Conservation (phyloP, 1,284 basidiomycete genomes). For the Baeospora myosura region DNA sequence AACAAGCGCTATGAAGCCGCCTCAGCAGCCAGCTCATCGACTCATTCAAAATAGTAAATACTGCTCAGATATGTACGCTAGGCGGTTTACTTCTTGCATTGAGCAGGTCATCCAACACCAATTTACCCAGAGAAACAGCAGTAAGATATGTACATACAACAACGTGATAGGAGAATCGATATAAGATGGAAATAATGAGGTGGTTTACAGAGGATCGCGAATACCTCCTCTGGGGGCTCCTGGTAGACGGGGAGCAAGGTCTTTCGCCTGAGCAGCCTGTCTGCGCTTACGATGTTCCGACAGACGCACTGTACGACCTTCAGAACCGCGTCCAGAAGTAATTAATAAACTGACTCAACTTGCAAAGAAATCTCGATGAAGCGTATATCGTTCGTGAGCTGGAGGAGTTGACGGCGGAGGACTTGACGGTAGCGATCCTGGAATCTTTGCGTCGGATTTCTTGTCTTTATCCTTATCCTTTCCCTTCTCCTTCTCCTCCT, state of each 20-base stretch:
- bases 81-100: too few species aligned
- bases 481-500: constrained; percentile 22
- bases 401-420: constrained; percentile 23
- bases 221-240: constrained; percentile 31
- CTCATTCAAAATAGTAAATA: too few species aligned
- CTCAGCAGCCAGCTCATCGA: too few species aligned
- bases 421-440: constrained; percentile 22
- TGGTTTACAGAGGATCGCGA: too few species aligned
- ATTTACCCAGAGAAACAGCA: too few species aligned
- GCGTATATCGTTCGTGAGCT: constrained; percentile 45
- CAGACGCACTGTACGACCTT: constrained; percentile 36
- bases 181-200: too few species aligned
- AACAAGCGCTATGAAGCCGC: too few species aligned
- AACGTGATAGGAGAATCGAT: too few species aligned
- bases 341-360: constrained; percentile 25
- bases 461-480: constrained; percentile 19
- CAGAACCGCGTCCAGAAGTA: constrained; percentile 1
- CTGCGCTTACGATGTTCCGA: constrained; percentile 49
- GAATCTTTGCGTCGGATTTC: constrained; percentile 21
- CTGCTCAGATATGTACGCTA: too few species aligned
- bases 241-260: constrained; percentile 50
- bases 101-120: too few species aligned
- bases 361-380: constrained; percentile 57
- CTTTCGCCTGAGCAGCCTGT: constrained; percentile 48
- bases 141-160: too few species aligned